A percentile compares a stretch with the other conserved stretches of the same genome.
These are phyloP conservation scores for Trichoderma gamsii DNA, from an alignment of 495 filamentous ascomycete genomes.

Conservation along the genomic window DNA sequence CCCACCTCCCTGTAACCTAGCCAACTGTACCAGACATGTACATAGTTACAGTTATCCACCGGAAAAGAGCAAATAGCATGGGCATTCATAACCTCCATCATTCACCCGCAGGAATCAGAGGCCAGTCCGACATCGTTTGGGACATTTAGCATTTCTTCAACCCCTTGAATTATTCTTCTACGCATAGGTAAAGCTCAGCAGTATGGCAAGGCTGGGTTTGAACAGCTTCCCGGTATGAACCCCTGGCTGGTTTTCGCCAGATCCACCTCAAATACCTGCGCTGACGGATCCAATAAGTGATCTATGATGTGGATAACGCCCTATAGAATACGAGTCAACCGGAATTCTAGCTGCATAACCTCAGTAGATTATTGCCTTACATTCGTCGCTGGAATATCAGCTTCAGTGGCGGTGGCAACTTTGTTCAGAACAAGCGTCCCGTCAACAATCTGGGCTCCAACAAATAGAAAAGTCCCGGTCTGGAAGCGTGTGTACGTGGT, in stretches of 20 bases:
- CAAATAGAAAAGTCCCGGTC: constrained; percentile 26
- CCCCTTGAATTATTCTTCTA: neutral
- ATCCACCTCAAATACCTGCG: constrained; percentile 26
- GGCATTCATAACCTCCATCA: neutral
- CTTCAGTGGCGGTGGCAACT: constrained; percentile 18
- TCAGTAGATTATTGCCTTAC: neutral
- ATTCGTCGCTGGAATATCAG: neutral
- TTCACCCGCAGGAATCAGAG: neutral
- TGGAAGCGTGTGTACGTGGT: constrained; percentile 25
- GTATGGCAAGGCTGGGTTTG: constrained; percentile 24
- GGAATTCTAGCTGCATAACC: neutral
- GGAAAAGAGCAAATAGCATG: neutral
- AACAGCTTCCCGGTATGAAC: constrained; percentile 27
- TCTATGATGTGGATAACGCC: constrained; percentile 23
- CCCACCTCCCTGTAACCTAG: too few species aligned
- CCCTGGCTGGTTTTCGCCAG: constrained; percentile 23
- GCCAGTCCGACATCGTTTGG: neutral
- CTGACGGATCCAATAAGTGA: constrained; percentile 25
- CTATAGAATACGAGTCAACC: neutral
- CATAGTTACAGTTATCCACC: too few species aligned
- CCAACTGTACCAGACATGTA: too few species aligned
- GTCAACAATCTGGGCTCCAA: constrained; percentile 24
- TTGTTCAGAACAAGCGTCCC: constrained; percentile 22
- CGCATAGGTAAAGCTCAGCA: constrained; percentile 12
- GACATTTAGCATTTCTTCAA: neutral